These are phyloP conservation scores for Pichia sp. DNA, from an alignment of 1,139 yeast species.

Conservation along the genomic window DNA sequence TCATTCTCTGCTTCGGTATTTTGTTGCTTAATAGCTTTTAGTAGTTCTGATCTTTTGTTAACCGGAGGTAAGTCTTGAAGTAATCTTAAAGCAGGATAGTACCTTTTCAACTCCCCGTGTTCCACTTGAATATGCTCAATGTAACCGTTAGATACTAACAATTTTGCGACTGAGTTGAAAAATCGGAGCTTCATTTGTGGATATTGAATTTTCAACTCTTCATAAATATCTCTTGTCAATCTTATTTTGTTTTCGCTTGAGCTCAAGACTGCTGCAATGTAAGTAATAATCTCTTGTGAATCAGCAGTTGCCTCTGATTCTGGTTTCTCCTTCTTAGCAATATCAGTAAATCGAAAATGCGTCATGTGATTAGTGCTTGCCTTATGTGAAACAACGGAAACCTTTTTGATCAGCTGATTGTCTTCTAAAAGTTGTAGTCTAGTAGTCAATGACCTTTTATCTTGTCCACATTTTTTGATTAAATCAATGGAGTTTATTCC, in stretches of 20 bases:
- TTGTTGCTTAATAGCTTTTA: slow-evolving; percentile 11
- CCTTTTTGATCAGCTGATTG: slow-evolving; percentile 40
- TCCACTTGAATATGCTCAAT: slow-evolving; percentile 20
- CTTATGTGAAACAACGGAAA: slow-evolving; percentile 18
- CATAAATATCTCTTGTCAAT: slow-evolving; percentile 44
- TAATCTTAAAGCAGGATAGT: slow-evolving; percentile 21
- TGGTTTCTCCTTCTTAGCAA: neutral
- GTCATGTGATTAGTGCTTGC: slow-evolving; percentile 21
- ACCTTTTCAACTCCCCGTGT: slow-evolving; percentile 19
- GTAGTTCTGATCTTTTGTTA: slow-evolving; percentile 15
- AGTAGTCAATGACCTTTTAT: slow-evolving; percentile 61
- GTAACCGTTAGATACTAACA: slow-evolving; percentile 15
- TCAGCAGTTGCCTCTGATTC: slow-evolving; percentile 10
- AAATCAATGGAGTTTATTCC: slow-evolving; percentile 58
- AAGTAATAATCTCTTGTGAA: slow-evolving; percentile 24
- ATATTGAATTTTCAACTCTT: slow-evolving; percentile 48
- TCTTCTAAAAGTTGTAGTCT: slow-evolving; percentile 50
- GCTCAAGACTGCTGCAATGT: slow-evolving; percentile 47
- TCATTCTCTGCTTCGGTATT: slow-evolving; percentile 2
- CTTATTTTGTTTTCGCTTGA: slow-evolving; percentile 61
- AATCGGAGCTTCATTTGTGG: slow-evolving; percentile 12
- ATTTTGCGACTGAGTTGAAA: slow-evolving; percentile 13
- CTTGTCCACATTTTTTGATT: slow-evolving; percentile 53
- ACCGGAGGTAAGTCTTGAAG: slow-evolving; percentile 30
- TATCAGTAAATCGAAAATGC: slow-evolving; percentile 16